phyloP scores from a whole-genome alignment of 1,139 yeast species.

The Pneumocystis carinii region DNA sequence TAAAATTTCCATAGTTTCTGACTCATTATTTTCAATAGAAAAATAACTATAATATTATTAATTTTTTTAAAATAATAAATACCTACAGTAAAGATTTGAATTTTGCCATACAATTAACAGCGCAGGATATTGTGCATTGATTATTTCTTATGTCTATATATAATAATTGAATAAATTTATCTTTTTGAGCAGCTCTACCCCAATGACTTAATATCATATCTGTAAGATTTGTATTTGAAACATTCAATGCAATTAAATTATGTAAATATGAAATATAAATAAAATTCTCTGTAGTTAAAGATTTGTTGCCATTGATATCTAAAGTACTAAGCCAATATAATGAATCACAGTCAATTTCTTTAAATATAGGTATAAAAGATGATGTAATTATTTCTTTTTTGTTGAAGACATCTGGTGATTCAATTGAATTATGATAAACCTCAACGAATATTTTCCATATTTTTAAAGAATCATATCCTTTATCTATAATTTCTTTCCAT shows the following conservation, averaged over 20 bases:
- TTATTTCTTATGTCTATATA: not conserved
- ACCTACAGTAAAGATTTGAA: not conserved
- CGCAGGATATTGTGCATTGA: not conserved
- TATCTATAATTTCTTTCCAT: not conserved
- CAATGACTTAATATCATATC: not conserved
- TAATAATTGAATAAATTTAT: not conserved
- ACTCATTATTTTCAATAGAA: not conserved
- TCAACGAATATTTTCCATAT: not conserved
- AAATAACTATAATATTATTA: not conserved
- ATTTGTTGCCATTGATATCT: not conserved
- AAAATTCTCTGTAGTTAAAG: not conserved
- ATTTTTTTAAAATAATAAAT: not conserved
- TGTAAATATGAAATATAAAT: not conserved
- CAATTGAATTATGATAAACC: not conserved
- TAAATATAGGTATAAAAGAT: not conserved
- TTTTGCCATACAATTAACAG: not conserved
- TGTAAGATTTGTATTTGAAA: constrained; percentile 1
- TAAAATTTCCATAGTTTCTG: not conserved
- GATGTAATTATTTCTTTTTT: not conserved
- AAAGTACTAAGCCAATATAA: not conserved
- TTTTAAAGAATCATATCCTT: not conserved
- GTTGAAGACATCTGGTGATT: not conserved
- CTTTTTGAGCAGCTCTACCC: not conserved
- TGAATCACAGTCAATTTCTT: not conserved
- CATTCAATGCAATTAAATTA: not conserved